These are phyloP conservation scores for Gillenia trifoliata DNA, from an alignment of 306 rosid species.

Conservation along the genomic window DNA sequence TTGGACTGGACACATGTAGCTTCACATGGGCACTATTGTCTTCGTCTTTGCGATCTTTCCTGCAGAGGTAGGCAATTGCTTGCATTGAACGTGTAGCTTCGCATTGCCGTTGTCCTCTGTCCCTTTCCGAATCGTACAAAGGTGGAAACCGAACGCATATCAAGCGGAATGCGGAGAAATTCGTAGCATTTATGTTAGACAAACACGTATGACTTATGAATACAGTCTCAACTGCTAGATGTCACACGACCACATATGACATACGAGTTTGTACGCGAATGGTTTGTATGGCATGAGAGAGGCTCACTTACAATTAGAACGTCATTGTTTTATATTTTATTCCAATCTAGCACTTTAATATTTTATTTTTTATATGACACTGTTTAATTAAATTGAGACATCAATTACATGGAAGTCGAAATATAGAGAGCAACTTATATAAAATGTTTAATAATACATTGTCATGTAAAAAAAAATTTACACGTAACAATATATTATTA, in stretches of 20 bases:
- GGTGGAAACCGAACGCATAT: not conserved
- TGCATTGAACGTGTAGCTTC: not conserved
- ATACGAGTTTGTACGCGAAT: too few species aligned
- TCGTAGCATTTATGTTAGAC: not conserved
- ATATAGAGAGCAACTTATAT: not conserved
- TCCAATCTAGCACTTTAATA: too few species aligned
- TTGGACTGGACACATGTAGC: not conserved
- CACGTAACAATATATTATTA: too few species aligned
- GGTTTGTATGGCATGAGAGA: not conserved
- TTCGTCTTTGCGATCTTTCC: not conserved
- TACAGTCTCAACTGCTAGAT: not conserved
- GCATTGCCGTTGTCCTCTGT: not conserved
- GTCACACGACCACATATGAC: not conserved
- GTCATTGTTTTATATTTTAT: too few species aligned
- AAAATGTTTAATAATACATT: too few species aligned
- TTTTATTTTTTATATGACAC: too few species aligned
- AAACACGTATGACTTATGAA: not conserved
- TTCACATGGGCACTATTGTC: not conserved
- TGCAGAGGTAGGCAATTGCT: not conserved
- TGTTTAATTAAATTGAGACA: too few species aligned
- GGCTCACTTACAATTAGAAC: too few species aligned
- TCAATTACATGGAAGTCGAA: too few species aligned
- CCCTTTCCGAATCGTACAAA: not conserved
- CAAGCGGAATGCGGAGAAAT: not conserved
- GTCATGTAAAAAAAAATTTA: too few species aligned